Percentiles rank a stretch among this genome's conserved stretches.
phyloP scores from a whole-genome alignment of 2,329 filamentous ascomycete genomes.

The Didymosphaeria variabile region DNA sequence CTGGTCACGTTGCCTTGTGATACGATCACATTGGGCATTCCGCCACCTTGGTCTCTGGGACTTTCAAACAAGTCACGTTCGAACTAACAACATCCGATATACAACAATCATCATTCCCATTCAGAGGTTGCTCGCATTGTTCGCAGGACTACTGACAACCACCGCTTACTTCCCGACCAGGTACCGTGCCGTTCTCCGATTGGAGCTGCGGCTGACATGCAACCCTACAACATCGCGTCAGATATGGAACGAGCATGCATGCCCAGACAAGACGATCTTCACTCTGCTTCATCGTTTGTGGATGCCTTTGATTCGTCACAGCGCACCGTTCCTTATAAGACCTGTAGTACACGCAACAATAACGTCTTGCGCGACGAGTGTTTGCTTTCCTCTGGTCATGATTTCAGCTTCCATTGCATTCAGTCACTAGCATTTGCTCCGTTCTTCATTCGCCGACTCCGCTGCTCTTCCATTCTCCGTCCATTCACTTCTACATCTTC shows the following conservation, averaged over 20 bases:
- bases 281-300: not conserved
- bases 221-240: not conserved
- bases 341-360: too few relatives aligned
- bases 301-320: not conserved
- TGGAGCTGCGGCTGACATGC: not conserved
- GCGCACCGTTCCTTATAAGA: not conserved
- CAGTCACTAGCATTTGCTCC: constrained; percentile 4
- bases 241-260: not conserved
- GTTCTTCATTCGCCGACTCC: constrained; percentile 2
- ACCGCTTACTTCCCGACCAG: not conserved
- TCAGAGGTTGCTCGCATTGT: not conserved
- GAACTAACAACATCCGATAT: not conserved
- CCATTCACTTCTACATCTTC: not conserved
- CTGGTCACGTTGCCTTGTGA: constrained; percentile 2
- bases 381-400: not conserved
- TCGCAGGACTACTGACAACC: not conserved
- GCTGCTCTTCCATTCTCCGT: not conserved
- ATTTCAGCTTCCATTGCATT: not conserved
- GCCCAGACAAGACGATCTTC: not conserved
- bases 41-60: not conserved
- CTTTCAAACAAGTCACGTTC: not conserved
- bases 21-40: not conserved
- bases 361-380: not conserved
- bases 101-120: not conserved
- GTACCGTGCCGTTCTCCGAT: not conserved